Evolutionary conservation across 2,329 filamentous ascomycete genomes (phyloP).

Genomic region (Xylaria sp.): DNA sequence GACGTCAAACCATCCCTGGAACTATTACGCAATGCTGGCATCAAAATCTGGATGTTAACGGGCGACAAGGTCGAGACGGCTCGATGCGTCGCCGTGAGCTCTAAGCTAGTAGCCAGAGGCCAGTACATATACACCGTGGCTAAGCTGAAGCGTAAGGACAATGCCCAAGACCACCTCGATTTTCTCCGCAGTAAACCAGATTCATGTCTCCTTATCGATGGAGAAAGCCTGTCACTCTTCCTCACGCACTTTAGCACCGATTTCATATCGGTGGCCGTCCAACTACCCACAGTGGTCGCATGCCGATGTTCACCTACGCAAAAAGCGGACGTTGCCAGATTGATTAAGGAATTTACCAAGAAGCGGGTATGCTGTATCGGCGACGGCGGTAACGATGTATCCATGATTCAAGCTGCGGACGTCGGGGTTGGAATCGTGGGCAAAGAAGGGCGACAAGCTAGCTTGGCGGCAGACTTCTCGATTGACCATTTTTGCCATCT

Average conservation of each 20-base stretch:
- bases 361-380: conserved; percentile 98
- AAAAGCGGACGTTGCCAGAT: conserved; percentile 90
- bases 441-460: conserved; percentile 95
- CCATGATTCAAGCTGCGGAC: conserved; percentile 98
- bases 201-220: conserved; percentile 90
- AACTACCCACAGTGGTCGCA: conserved; percentile 90
- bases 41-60: conserved; percentile 99
- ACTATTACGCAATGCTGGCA: conserved; percentile 92
- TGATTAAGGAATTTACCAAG: conserved; percentile 91
- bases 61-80: conserved; percentile 99
- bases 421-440: conserved; percentile 98
- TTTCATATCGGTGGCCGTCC: conserved; percentile 89
- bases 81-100: conserved; percentile 92
- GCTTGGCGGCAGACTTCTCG: conserved; percentile 93
- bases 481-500: conserved; percentile 96
- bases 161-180: conserved; percentile 87
- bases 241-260: conserved; percentile 83
- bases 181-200: conserved; percentile 90
- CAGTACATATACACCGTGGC: conserved; percentile 96
- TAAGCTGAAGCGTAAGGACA: conserved; percentile 84
- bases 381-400: conserved; percentile 97
- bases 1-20: conserved; percentile 97
- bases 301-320: conserved; percentile 97
- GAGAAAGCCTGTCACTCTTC: conserved; percentile 87
- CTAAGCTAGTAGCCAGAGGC: conserved; percentile 90